Evolutionary conservation across 331 rosid species (phyloP).

Genomic region (Acacia pycnantha): DNA sequence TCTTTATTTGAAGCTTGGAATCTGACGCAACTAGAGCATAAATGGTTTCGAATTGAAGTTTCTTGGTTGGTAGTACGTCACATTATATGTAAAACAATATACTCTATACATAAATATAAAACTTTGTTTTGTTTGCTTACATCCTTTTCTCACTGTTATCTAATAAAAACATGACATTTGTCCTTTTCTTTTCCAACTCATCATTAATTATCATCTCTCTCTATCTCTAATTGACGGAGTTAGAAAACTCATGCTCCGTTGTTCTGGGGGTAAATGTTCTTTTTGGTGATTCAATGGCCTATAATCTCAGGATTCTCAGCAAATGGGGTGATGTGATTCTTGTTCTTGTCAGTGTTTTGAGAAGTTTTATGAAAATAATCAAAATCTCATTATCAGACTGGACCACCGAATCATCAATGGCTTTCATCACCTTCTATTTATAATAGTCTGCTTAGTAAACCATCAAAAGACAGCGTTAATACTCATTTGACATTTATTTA

Average conservation of each 20-base stretch:
- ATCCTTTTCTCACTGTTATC: not conserved
- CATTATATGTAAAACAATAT: not conserved
- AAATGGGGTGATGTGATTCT: not conserved
- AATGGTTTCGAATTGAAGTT: not conserved
- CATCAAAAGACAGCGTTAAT: too few relatives aligned
- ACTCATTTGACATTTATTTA: too few relatives aligned
- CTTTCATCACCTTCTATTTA: not conserved
- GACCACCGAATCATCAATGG: not conserved
- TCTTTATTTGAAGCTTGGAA: not conserved
- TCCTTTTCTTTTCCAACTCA: not conserved
- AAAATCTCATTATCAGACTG: not conserved
- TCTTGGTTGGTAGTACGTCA: not conserved
- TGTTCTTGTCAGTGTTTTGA: too few relatives aligned
- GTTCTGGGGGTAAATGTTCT: not conserved
- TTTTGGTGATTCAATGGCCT: not conserved
- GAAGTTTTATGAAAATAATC: too few relatives aligned
- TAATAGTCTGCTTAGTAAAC: not conserved
- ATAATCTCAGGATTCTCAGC: too few relatives aligned
- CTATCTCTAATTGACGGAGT: too few relatives aligned
- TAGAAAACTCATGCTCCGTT: not conserved
- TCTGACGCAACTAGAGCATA: not conserved
- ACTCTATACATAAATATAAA: too few relatives aligned
- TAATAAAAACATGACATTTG: not conserved
- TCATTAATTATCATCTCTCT: not conserved
- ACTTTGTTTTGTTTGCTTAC: too few relatives aligned